Conservation (phyloP, 805 yeast species). For the Candida fluviatilis region DNA sequence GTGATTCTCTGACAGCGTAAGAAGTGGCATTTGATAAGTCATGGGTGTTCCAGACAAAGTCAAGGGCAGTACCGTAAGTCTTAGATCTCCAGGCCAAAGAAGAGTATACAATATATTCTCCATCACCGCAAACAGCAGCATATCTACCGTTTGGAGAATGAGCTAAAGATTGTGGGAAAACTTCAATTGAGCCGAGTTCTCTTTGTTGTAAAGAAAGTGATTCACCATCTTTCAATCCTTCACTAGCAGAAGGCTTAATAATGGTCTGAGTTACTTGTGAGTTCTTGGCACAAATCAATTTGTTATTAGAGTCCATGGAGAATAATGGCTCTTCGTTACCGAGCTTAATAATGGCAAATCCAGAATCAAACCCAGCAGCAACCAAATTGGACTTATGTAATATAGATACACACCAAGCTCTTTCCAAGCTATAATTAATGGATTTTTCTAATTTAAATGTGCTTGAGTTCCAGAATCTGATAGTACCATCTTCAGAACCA, state of each 20-base stretch:
- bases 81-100: conserved; percentile 98
- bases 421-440: conserved; percentile 83
- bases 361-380: conserved; percentile 94
- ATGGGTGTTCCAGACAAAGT: conserved; percentile 94
- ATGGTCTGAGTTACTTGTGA: conserved; percentile 84
- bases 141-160: conserved; percentile 98
- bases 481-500: conserved; percentile 94
- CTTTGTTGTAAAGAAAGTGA: conserved; percentile 70
- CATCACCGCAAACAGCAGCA: conserved; percentile 96
- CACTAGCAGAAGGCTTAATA: conserved; percentile 61
- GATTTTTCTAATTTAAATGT: conserved; percentile 93
- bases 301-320: conserved; percentile 91
- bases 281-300: conserved; percentile 85
- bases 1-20: conserved; percentile 76
- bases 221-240: conserved; percentile 76
- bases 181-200: conserved; percentile 91
- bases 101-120: conserved; percentile 93
- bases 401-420: conserved; percentile 92
- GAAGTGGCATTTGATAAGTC: conserved; percentile 54
- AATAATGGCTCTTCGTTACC: conserved; percentile 94
- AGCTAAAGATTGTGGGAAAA: conserved; percentile 78
- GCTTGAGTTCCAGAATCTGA: conserved; percentile 92
- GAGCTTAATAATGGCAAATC: conserved; percentile 79
- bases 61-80: conserved; percentile 83
- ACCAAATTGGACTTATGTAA: conserved; percentile 69